phyloP scores from a whole-genome alignment of 257 asterid species.

The Solanum okadae region DNA sequence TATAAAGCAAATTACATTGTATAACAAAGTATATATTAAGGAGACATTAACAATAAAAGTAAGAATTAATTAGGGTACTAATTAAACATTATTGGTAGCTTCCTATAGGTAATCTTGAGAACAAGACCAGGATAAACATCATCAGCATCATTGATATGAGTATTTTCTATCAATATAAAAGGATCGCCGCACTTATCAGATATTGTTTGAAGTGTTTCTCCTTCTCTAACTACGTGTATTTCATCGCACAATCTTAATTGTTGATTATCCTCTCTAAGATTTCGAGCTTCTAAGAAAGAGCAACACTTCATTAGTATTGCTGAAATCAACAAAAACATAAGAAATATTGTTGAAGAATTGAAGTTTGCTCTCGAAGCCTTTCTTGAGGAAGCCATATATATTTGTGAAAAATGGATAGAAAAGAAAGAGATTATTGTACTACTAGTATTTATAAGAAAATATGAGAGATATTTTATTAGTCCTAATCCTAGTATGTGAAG shows the following conservation, averaged over 20 bases:
- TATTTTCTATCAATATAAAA: constrained; percentile 12
- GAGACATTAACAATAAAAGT: too few species aligned
- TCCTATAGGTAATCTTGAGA: neutral
- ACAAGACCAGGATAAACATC: neutral
- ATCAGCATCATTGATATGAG: constrained; percentile 12
- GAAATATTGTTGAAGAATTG: neutral
- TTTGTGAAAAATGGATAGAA: neutral
- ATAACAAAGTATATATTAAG: too few species aligned
- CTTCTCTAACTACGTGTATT: constrained; percentile 17
- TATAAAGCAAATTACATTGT: too few species aligned
- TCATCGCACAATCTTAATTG: neutral
- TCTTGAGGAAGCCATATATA: neutral
- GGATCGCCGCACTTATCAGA: constrained; percentile 6
- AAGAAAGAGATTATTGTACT: too few species aligned
- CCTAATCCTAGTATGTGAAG: too few species aligned
- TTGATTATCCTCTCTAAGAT: too few species aligned
- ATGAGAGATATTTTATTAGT: too few species aligned
- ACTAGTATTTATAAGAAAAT: too few species aligned
- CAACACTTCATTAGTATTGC: neutral
- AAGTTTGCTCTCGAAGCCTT: neutral
- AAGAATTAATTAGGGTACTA: neutral
- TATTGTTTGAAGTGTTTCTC: constrained; percentile 14
- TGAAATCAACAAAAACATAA: neutral
- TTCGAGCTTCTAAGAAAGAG: neutral
- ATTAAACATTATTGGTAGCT: neutral